These are phyloP conservation scores for Aspergillus ostianus DNA, from an alignment of 495 filamentous ascomycete genomes.

Conservation along the genomic window DNA sequence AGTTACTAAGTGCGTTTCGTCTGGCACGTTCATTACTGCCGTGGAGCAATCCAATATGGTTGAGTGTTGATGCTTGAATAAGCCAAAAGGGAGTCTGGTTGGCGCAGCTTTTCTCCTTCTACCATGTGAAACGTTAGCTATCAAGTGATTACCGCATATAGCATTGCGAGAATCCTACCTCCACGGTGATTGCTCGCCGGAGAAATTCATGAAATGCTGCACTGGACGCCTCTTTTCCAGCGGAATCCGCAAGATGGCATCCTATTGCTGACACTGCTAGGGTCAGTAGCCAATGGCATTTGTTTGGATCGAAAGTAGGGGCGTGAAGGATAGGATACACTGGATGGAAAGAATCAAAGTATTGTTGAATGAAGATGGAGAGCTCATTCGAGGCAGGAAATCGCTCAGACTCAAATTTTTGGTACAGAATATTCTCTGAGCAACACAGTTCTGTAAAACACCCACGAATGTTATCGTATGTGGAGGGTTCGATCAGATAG, in stretches of 20 bases:
- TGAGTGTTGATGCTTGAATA: slow-evolving; percentile 38
- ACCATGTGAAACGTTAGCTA: slow-evolving; percentile 6
- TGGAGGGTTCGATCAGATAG: slow-evolving; percentile 27
- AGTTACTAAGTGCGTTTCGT: slow-evolving; percentile 24
- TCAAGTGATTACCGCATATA: not conserved
- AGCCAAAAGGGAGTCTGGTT: slow-evolving; percentile 30
- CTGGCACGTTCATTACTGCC: slow-evolving; percentile 31
- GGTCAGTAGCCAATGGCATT: slow-evolving; percentile 42
- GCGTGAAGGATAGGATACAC: slow-evolving; percentile 47
- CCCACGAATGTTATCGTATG: slow-evolving; percentile 35
- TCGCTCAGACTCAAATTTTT: slow-evolving; percentile 32
- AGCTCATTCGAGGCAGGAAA: slow-evolving; percentile 37
- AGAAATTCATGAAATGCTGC: slow-evolving; percentile 45
- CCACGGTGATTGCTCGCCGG: slow-evolving; percentile 36
- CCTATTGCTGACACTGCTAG: slow-evolving; percentile 48
- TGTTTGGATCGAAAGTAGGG: slow-evolving; percentile 38
- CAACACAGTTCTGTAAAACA: slow-evolving; percentile 38
- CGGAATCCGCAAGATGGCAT: slow-evolving; percentile 32
- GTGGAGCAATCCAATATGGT: slow-evolving; percentile 44
- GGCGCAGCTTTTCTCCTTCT: slow-evolving; percentile 29
- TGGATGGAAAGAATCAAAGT: slow-evolving; percentile 40
- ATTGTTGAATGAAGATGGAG: slow-evolving; percentile 33
- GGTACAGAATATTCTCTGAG: slow-evolving; percentile 33
- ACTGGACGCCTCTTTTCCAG: slow-evolving; percentile 28
- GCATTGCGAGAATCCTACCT: slow-evolving; percentile 23